Conservation (phyloP, 192 early-diverging fungal species). For the Umbelopsis isabellina region DNA sequence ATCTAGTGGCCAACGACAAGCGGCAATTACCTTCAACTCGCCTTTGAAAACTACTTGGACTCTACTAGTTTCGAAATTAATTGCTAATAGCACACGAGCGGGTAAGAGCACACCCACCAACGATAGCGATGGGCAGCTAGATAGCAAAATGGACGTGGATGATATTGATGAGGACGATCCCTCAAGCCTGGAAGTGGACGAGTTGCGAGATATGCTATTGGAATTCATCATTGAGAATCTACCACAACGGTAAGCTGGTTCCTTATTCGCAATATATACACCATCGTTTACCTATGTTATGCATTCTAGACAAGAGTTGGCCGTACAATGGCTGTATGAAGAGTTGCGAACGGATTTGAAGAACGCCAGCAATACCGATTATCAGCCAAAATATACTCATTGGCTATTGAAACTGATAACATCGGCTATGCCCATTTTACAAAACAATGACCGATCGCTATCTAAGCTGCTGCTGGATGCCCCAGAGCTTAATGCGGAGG, state of each 20-base stretch:
- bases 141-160: constrained; percentile 13
- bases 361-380: constrained; percentile 20
- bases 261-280: constrained; percentile 17
- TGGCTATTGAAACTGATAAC: constrained; percentile 42
- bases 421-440: constrained; percentile 49
- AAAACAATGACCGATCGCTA: constrained; percentile 71
- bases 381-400: constrained; percentile 37
- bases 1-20: background rate
- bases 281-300: background rate
- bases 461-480: constrained; percentile 78
- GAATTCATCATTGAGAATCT: constrained; percentile 67
- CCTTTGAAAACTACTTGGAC: constrained; percentile 24
- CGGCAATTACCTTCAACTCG: background rate
- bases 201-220: constrained; percentile 46
- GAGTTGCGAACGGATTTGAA: constrained; percentile 48
- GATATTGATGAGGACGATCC: constrained; percentile 6
- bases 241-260: constrained; percentile 51
- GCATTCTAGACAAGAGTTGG: constrained; percentile 54
- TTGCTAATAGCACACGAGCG: constrained; percentile 3
- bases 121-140: background rate
- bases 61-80: constrained; percentile 26
- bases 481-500: constrained; percentile 65
- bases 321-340: constrained; percentile 77
- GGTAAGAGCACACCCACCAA: background rate
- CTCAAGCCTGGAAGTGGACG: constrained; percentile 16